Percentiles rank a stretch among this genome's conserved stretches.
phyloP scores from a whole-genome alignment of 208 protist species.

The Trypanosoma mega region DNA sequence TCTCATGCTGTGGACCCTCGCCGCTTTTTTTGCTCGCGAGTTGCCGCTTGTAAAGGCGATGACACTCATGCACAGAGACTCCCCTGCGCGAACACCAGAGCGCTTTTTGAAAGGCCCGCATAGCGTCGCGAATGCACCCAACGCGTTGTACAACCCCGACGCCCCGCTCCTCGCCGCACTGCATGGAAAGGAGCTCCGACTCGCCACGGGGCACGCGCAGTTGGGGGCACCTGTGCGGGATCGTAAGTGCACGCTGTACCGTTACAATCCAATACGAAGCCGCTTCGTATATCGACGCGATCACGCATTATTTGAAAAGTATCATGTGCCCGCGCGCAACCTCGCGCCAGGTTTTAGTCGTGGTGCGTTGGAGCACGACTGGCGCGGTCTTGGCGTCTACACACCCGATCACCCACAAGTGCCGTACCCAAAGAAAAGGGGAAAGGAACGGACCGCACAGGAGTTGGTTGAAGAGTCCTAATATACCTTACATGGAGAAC shows the following conservation, averaged over 20 bases:
- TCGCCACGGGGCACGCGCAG: constrained; percentile 53
- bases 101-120: constrained; percentile 66
- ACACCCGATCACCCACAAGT: constrained; percentile 87
- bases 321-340: constrained; percentile 75
- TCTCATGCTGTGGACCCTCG: constrained; percentile 85
- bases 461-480: neutral
- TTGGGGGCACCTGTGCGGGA: constrained; percentile 58
- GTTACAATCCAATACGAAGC: constrained; percentile 61
- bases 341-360: constrained; percentile 81
- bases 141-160: constrained; percentile 54
- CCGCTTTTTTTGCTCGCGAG: constrained; percentile 74
- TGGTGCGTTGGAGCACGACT: constrained; percentile 66
- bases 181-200: constrained; percentile 64
- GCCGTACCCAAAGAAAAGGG: constrained; percentile 38
- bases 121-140: constrained; percentile 32
- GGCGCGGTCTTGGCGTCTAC: constrained; percentile 81
- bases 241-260: constrained; percentile 45
- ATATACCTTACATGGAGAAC: neutral
- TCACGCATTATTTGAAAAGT: constrained; percentile 88
- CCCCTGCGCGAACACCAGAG: constrained; percentile 57
- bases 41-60: constrained; percentile 77
- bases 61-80: constrained; percentile 56
- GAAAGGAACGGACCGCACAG: neutral
- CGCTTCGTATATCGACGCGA: constrained; percentile 86
- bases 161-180: constrained; percentile 60